Percentiles rank a stretch among this genome's conserved stretches.
phyloP scores from a whole-genome alignment of 202 grass and related monocot species.

The Schoenoplectus tabernaemontani region DNA sequence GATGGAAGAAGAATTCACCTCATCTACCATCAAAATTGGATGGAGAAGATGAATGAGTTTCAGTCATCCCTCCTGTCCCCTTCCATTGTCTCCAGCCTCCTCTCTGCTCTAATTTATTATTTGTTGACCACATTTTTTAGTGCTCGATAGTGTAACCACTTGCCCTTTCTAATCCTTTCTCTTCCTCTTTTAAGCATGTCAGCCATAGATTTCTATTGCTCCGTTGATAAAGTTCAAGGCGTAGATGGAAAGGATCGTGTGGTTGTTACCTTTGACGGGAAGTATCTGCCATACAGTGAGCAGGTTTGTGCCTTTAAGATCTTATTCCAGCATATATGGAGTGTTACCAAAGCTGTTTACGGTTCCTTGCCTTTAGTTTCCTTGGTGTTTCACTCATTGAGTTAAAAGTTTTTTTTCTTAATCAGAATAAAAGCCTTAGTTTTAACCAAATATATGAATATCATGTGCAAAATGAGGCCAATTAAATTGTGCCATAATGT shows the following conservation, averaged over 20 bases:
- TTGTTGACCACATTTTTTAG: neutral
- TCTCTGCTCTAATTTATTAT: neutral
- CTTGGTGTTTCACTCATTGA: neutral
- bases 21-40: neutral
- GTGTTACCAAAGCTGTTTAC: neutral
- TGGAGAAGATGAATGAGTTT: neutral
- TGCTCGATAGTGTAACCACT: neutral
- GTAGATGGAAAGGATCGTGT: conserved; percentile 78
- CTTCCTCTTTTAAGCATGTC: conserved; percentile 55
- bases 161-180: neutral
- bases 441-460: neutral
- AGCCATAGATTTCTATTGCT: conserved; percentile 91
- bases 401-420: neutral
- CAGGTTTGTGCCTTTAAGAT: conserved; percentile 46
- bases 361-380: neutral
- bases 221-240: conserved; percentile 79
- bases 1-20: neutral
- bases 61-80: neutral
- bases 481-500: neutral
- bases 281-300: conserved; percentile 79
- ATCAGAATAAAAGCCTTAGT: neutral
- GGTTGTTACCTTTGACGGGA: conserved; percentile 81
- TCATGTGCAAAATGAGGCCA: neutral
- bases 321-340: neutral
- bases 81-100: neutral